phyloP scores from a whole-genome alignment of 2,329 filamentous ascomycete species.

The Tolypocladium amazonense region DNA sequence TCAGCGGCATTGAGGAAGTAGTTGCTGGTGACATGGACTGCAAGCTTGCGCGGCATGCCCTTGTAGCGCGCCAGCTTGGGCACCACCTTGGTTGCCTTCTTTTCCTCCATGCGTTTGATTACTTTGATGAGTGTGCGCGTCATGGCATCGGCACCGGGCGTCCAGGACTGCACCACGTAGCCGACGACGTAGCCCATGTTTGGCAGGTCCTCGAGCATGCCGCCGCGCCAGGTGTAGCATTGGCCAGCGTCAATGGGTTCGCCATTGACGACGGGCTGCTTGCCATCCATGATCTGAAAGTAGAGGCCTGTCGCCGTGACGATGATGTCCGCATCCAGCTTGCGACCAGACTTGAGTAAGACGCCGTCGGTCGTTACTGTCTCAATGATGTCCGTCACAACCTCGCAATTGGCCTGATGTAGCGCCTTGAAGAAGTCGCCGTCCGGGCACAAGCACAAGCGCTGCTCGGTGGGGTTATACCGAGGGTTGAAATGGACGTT shows the following conservation, averaged over 20 bases:
- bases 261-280: constrained; percentile 43
- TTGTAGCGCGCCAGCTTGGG: constrained; percentile 26
- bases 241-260: constrained; percentile 32
- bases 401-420: constrained; percentile 28
- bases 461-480: constrained; percentile 63
- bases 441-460: constrained; percentile 56
- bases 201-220: constrained; percentile 57
- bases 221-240: constrained; percentile 51
- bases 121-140: constrained; percentile 37
- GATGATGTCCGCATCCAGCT: constrained; percentile 54
- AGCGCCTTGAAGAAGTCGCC: constrained; percentile 46
- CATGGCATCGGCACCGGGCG: constrained; percentile 48
- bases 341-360: constrained; percentile 32
- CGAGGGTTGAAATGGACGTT: constrained; percentile 54
- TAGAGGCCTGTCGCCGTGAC: constrained; percentile 59
- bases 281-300: constrained; percentile 44
- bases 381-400: constrained; percentile 43
- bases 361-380: constrained; percentile 38
- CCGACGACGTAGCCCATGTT: constrained; percentile 53
- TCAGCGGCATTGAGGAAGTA: constrained; percentile 24
- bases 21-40: constrained; percentile 17
- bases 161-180: constrained; percentile 59
- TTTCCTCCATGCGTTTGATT: constrained; percentile 39
- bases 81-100: constrained; percentile 31
- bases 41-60: constrained; percentile 12